Base-by-base conservation (phyloP, 2,329 filamentous ascomycete genomes). In the Aureobasidium sp. region DNA sequence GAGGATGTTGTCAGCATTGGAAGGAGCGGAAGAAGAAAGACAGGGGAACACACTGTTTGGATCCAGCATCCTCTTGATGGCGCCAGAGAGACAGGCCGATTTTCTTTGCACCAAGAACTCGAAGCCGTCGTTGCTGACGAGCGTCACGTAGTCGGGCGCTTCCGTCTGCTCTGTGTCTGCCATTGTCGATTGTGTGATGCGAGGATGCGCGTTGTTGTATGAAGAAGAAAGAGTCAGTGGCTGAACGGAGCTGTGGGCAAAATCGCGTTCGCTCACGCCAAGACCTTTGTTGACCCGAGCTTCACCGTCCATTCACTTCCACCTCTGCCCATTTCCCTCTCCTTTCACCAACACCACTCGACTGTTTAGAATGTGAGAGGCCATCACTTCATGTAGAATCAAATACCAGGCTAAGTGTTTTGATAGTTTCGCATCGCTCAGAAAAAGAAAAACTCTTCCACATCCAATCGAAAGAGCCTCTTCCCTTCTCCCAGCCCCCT, bases 61-160 rank as follows among this genome's bases (percentile, higher is more conserved):
- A 68, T 90, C 85, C 62, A 93, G 76, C 82, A 90, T 90, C 71
- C 84, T 81, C 74, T 84, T 87, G 75, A 93, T 87, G 61, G 85
- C 82, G 35, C 84, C 84, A 66, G 87, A 88, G 68, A 88, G 78
- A 68, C 83, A 78, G 62, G 87, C 84, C 2, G 87, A 85, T 53
- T 88, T 86, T 58, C 88, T 84, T 60, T 88, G 78, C 55, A 92
- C 80, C 64, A 89, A 83, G 70, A 89, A 92, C 75, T 90, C 87
- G 71, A 84, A 90, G 67, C 83, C 87, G 73, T 93, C 89, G 65
- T 79, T 81, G 0, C 88, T 90, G 43, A 91, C 80, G 57, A 93
- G 82, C 5, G 89, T 92, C 65, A 92, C 82, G 73, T 90, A 92
- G 69, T 89, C 85, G 74, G 58, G 58, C 21, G 53, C 38, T 17